Conservation (phyloP, 148 eudicot genomes). For the Silene conica region DNA sequence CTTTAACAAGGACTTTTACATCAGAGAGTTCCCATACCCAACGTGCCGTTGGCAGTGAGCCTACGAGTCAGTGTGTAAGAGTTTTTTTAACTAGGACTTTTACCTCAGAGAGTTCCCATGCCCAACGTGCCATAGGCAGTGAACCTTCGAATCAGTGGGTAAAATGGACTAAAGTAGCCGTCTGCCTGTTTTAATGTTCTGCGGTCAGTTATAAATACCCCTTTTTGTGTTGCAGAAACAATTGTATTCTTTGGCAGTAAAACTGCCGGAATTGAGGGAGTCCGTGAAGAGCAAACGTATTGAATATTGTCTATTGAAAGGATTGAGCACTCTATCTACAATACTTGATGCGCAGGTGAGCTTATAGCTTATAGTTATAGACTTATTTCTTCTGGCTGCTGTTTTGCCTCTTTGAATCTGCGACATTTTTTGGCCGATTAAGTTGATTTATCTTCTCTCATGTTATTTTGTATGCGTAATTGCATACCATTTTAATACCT, state of each 20-base stretch:
- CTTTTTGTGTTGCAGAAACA: slow-evolving; percentile 35
- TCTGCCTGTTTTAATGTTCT: neutral
- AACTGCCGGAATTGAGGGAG: slow-evolving; percentile 49
- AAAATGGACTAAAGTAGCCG: neutral
- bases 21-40: neutral
- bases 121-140: neutral
- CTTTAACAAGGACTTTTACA: neutral
- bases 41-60: neutral
- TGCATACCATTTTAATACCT: neutral
- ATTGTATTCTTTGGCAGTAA: slow-evolving; percentile 46
- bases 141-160: neutral
- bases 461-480: neutral
- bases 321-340: slow-evolving; percentile 37
- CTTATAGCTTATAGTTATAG: neutral
- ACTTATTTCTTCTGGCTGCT: slow-evolving; percentile 6
- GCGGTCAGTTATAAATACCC: slow-evolving; percentile 7
- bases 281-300: slow-evolving; percentile 53
- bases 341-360: slow-evolving; percentile 69
- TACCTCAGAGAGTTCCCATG: neutral
- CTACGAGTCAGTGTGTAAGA: neutral
- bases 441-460: neutral
- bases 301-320: slow-evolving; percentile 43
- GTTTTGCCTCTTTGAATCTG: neutral
- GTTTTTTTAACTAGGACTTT: neutral
- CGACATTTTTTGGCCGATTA: neutral